Evolutionary conservation across 805 yeast species (phyloP), one percentile per base, ranked within the genome.

Genomic region (Lipomyces sp.): DNA sequence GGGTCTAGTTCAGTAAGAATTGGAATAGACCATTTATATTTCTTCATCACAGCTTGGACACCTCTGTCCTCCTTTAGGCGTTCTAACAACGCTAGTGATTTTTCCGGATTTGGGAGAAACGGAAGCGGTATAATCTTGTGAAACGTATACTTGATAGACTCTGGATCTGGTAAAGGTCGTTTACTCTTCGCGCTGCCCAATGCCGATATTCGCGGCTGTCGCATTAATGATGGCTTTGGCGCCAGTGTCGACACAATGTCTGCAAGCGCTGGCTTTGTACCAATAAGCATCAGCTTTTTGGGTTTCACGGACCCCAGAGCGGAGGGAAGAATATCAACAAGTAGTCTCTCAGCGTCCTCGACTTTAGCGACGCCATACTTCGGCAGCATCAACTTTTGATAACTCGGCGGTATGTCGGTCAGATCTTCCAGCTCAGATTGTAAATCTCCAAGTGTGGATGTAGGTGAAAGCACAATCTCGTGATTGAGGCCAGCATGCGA

Each of bases 1-100:
- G 82, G 82, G 59, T 79, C 82, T 35, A 79, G 73, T 62, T 79
- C 82, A 1, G 80, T 73, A 39, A 79, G 66, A 7, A 75, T 64
- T 0, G 79, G 78, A 6, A 79, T 80, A 5, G 70, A 64, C 73
- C 76, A 77, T 59, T 76, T 73, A 71, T 80, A 72, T 64, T 75
- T 75, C 34, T 62, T 67, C 80, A 79, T 77, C 39, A 80, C 70
- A 2, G 77, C 77, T 32, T 72, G 74, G 18, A 79, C 74, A 15
- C 80, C 82, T 24, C 71, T 59, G 63, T 79, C 82, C 57, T 75
- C 75, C 24, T 72, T 63, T 8, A 79, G 70, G 33, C 77, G 67
- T 51, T 77, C 72, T 51, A 79, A 67, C 24, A 75, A 64, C 10
- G 64, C 73, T 58, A 69, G 59, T 0, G 81, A 77, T 50, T 65